Conservation (phyloP, 495 filamentous ascomycete genomes). For the Penicillium manginii region DNA sequence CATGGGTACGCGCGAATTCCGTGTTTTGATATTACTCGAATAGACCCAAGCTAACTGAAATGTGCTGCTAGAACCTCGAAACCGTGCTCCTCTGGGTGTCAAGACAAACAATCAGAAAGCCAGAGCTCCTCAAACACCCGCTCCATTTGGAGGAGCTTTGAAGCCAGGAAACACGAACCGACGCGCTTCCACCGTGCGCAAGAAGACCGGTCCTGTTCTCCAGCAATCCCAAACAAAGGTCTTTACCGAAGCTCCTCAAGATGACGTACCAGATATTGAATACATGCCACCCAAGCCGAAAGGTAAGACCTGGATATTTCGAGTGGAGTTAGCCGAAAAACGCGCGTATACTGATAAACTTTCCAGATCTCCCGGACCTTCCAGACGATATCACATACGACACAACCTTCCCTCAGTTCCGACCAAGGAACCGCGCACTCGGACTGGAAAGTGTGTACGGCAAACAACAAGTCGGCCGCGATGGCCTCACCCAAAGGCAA, state of each 20-base stretch:
- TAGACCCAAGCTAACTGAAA: constrained; percentile 27
- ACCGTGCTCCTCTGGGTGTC: constrained; percentile 80
- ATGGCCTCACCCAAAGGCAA: constrained; percentile 67
- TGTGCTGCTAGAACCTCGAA: constrained; percentile 59
- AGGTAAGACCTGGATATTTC: constrained; percentile 49
- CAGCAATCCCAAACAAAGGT: constrained; percentile 40
- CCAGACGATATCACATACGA: constrained; percentile 74
- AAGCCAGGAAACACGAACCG: constrained; percentile 53
- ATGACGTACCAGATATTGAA: constrained; percentile 73
- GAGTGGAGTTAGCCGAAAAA: constrained; percentile 37
- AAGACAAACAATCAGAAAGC: constrained; percentile 97
- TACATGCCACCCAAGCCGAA: constrained; percentile 72
- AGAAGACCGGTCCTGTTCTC: constrained; percentile 43
- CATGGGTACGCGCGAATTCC: constrained; percentile 59
- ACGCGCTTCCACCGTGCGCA: constrained; percentile 55
- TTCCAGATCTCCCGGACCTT: constrained; percentile 68
- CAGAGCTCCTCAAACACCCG: constrained; percentile 67
- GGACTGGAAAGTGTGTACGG: constrained; percentile 63
- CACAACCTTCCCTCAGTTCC: constrained; percentile 55
- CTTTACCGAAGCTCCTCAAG: constrained; percentile 41
- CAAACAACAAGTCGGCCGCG: constrained; percentile 67
- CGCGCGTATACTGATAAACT: neutral
- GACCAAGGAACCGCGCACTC: constrained; percentile 67
- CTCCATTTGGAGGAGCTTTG: constrained; percentile 45
- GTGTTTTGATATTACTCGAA: neutral